A percentile compares a stretch with the other conserved stretches of the same genome.
Conservation (phyloP, 768 basidiomycete genomes). For the Multifurca ochricompacta region DNA sequence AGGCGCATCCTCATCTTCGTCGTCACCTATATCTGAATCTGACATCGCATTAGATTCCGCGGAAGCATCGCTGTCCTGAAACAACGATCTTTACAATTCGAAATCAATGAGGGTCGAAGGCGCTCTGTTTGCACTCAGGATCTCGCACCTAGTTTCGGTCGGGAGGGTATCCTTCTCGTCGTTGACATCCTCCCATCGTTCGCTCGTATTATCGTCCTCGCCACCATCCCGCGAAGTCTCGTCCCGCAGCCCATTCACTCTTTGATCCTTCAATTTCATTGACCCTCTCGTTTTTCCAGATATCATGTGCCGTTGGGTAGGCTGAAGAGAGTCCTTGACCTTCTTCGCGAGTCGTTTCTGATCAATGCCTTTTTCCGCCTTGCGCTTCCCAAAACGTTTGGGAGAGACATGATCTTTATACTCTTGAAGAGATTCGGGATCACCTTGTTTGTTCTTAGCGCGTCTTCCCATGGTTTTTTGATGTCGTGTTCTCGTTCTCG, state of each 20-base stretch:
- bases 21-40: conserved; percentile 30
- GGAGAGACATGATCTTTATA: conserved; percentile 31
- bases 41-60: conserved; percentile 41
- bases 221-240: conserved; percentile 26
- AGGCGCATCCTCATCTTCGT: conserved; percentile 43
- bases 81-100: conserved; percentile 33
- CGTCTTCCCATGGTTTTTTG: conserved; percentile 65
- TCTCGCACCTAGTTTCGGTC: conserved; percentile 33
- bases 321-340: conserved; percentile 25
- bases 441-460: conserved; percentile 75
- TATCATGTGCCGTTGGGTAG: background rate
- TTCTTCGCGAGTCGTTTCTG: conserved; percentile 31
- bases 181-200: conserved; percentile 59
- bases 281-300: conserved; percentile 20
- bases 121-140: background rate
- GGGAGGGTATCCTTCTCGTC: conserved; percentile 39
- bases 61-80: conserved; percentile 40
- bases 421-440: conserved; percentile 51
- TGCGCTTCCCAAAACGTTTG: conserved; percentile 68
- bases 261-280: conserved; percentile 12
- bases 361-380: conserved; percentile 39
- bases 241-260: conserved; percentile 15
- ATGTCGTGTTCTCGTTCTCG: too few species aligned
- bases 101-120: background rate
- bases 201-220: conserved; percentile 30